phyloP scores from a whole-genome alignment of 495 filamentous ascomycete species.

The Aspergillus saccharolyticus region DNA sequence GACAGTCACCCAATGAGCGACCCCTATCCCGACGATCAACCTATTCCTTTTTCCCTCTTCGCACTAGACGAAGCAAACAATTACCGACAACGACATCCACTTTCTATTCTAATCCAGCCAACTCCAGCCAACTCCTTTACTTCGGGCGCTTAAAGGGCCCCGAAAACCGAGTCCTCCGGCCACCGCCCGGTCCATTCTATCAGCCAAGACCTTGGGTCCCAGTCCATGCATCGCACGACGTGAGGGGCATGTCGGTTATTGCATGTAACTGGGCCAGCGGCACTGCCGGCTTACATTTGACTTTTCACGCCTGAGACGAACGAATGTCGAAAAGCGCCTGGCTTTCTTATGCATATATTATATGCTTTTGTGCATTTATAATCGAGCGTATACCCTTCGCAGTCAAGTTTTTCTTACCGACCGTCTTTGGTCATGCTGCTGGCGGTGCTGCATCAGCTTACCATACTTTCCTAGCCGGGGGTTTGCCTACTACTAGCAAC shows the following conservation, averaged over 20 bases:
- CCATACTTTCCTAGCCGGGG: not conserved
- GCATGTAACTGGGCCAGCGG: not conserved
- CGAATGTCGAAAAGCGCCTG: constrained; percentile 5
- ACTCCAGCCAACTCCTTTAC: not conserved
- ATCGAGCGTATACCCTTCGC: constrained; percentile 36
- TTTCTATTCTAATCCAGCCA: not conserved
- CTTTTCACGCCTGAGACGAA: constrained; percentile 6
- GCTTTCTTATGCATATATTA: constrained; percentile 2
- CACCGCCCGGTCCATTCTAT: not conserved
- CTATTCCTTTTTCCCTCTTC: not conserved
- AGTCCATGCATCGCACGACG: constrained; percentile 2
- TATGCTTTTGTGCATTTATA: constrained; percentile 16
- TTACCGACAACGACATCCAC: not conserved
- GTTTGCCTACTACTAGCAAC: not conserved
- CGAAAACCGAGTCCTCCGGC: not conserved
- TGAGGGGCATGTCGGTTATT: constrained; percentile 6
- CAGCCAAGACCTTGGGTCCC: not conserved
- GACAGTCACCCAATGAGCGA: not conserved
- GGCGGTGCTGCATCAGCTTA: not conserved
- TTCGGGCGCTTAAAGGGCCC: not conserved
- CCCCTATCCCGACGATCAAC: constrained; percentile 3
- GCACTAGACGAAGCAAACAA: not conserved
- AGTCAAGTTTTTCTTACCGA: not conserved
- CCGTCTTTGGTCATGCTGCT: not conserved
- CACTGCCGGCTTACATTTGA: not conserved